Evolutionary conservation across 1,284 basidiomycete genomes (phyloP).

Genomic region (Inonotus obliquus): DNA sequence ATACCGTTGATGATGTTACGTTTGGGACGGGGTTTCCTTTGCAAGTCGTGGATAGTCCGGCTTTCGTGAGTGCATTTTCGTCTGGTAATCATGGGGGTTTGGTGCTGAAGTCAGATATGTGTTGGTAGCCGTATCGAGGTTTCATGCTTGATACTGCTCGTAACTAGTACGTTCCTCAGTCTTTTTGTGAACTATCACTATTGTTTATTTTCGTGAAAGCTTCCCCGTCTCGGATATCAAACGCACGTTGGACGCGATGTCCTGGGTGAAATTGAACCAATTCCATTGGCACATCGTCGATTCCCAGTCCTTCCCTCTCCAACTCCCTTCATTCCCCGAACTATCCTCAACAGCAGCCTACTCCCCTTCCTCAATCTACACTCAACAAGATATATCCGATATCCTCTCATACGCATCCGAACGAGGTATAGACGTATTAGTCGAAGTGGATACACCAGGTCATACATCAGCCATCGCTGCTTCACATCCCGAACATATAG

Average conservation of each 20-base stretch:
- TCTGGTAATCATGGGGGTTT: background rate
- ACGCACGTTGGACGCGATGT: conserved; percentile 80
- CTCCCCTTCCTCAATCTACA: conserved; percentile 51
- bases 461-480: conserved; percentile 69
- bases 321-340: conserved; percentile 56
- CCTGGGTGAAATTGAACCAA: conserved; percentile 77
- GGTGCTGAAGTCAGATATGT: background rate
- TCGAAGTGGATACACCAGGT: conserved; percentile 72
- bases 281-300: conserved; percentile 84
- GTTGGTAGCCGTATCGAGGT: conserved; percentile 65
- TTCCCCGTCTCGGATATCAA: conserved; percentile 66
- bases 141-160: conserved; percentile 79
- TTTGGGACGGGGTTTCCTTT: conserved; percentile 61
- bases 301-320: conserved; percentile 73
- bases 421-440: conserved; percentile 75
- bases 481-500: conserved; percentile 68
- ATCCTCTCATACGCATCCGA: conserved; percentile 70
- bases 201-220: conserved; percentile 33
- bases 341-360: conserved; percentile 35
- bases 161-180: conserved; percentile 43
- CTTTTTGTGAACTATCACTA: background rate
- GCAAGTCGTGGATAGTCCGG: conserved; percentile 56
- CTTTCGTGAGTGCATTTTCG: conserved; percentile 42
- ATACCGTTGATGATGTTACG: conserved; percentile 41
- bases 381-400: conserved; percentile 51